phyloP scores from a whole-genome alignment of 805 yeast species.

The Komagataella phaffii region DNA sequence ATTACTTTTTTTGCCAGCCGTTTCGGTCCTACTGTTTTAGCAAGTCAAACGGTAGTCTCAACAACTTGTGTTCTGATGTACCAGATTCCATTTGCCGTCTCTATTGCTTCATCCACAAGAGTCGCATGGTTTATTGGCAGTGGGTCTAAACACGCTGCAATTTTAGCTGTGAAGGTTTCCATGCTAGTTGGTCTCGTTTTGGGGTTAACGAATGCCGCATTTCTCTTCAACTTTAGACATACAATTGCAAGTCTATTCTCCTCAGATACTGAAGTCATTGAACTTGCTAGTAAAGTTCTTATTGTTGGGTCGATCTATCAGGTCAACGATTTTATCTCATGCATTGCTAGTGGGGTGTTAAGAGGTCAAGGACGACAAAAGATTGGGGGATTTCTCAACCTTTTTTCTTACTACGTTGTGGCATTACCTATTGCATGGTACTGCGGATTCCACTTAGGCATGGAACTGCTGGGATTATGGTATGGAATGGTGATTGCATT shows the following conservation, averaged over 20 bases:
- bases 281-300: slow-evolving; percentile 12
- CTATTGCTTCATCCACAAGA: slow-evolving; percentile 66
- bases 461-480: slow-evolving; percentile 25
- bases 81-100: slow-evolving; percentile 66
- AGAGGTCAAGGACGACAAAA: slow-evolving; percentile 47
- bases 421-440: slow-evolving; percentile 57
- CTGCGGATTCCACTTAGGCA: slow-evolving; percentile 34
- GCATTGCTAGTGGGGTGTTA: slow-evolving; percentile 38
- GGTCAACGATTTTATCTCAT: slow-evolving; percentile 33
- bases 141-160: slow-evolving; percentile 16
- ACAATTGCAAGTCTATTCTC: slow-evolving; percentile 17
- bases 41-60: slow-evolving; percentile 62
- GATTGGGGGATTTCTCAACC: slow-evolving; percentile 39
- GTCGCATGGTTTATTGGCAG: slow-evolving; percentile 71
- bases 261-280: slow-evolving; percentile 15
- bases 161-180: slow-evolving; percentile 14
- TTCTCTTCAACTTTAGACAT: slow-evolving; percentile 12
- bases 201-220: slow-evolving; percentile 12
- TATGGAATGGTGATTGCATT: slow-evolving; percentile 19
- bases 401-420: slow-evolving; percentile 53
- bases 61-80: slow-evolving; percentile 57
- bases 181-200: slow-evolving; percentile 11
- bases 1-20: slow-evolving; percentile 57
- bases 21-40: slow-evolving; percentile 47
- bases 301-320: slow-evolving; percentile 23